Conservation (phyloP, 176 grass and related monocot species). For the Alopecurus myosuroides region DNA sequence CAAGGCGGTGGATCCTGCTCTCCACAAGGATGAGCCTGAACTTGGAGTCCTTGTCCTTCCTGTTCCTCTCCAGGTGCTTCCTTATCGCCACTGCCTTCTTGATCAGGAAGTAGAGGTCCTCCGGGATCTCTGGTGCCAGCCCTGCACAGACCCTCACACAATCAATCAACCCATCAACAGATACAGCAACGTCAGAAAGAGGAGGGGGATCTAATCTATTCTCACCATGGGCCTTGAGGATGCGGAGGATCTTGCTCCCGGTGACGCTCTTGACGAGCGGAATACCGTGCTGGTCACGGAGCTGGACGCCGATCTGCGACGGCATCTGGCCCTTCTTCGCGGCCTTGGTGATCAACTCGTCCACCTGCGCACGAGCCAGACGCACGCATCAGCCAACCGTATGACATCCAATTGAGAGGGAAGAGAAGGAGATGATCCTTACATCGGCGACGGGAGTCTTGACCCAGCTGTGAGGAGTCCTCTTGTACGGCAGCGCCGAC, state of each 20-base stretch:
- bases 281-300: constrained; percentile 80
- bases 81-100: constrained; percentile 94
- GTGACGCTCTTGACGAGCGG: constrained; percentile 75
- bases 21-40: constrained; percentile 92
- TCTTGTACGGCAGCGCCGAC: constrained; percentile 87
- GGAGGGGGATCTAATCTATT: background rate
- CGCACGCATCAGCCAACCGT: background rate
- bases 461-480: constrained; percentile 72
- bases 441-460: constrained; percentile 68
- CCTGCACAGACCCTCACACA: constrained; percentile 5
- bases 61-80: constrained; percentile 97
- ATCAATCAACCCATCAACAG: background rate
- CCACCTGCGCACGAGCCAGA: constrained; percentile 22
- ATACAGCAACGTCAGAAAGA: background rate
- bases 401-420: background rate
- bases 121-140: constrained; percentile 75
- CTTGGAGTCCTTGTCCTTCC: constrained; percentile 96
- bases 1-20: constrained; percentile 92
- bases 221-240: constrained; percentile 84
- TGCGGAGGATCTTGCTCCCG: constrained; percentile 90
- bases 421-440: background rate
- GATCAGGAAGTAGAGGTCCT: constrained; percentile 87
- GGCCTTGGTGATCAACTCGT: constrained; percentile 75
- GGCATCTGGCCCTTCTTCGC: constrained; percentile 76
- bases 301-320: constrained; percentile 70